phyloP scores from a whole-genome alignment of 108 stramenopile species.

The Chaetoceros muelleri region DNA sequence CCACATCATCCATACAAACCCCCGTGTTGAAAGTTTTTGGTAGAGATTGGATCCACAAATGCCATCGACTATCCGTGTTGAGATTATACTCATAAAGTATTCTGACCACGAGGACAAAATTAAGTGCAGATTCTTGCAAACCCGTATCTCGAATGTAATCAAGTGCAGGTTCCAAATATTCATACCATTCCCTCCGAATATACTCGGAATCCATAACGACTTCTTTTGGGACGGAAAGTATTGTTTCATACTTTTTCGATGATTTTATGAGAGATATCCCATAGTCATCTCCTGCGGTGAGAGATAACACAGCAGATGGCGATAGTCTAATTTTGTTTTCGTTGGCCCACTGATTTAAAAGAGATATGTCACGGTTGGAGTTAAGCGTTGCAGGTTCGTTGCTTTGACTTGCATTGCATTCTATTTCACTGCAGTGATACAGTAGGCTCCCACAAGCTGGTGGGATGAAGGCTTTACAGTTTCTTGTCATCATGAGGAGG shows the following conservation, averaged over 20 bases:
- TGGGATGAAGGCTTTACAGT: no score
- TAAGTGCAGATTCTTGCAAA: not conserved
- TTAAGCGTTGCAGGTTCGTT: no score
- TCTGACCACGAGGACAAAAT: not conserved
- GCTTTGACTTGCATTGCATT: no score
- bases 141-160: not conserved
- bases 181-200: not conserved
- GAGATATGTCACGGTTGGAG: not conserved
- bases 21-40: constrained; percentile 39
- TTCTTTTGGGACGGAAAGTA: not conserved
- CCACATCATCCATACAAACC: constrained; percentile 32
- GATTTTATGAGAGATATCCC: not conserved
- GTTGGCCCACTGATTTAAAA: not conserved
- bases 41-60: constrained; percentile 38
- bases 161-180: not conserved
- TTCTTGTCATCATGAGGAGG: no score
- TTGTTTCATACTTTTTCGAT: not conserved
- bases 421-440: no score
- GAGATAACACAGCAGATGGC: not conserved
- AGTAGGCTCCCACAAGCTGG: no score
- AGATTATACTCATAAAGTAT: not conserved
- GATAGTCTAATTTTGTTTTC: not conserved
- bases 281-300: not conserved
- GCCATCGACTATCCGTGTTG: constrained; percentile 12
- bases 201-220: not conserved